Evolutionary conservation across 495 filamentous ascomycete genomes (phyloP), one percentile per base, ranked within the genome.

Genomic region (Trichoderma virens): DNA sequence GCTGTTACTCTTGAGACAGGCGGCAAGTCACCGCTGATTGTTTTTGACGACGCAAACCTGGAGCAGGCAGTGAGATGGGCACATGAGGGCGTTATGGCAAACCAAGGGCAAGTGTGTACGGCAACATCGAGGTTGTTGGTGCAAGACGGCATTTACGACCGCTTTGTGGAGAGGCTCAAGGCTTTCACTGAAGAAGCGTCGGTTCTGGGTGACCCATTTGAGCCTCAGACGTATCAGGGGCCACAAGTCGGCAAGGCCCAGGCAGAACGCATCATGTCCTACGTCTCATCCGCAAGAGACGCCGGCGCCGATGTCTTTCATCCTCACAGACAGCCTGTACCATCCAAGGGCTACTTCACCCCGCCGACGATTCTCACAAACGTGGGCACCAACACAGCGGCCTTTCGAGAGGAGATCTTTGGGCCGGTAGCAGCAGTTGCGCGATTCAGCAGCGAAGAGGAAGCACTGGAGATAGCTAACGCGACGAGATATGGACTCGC

Each of bases 1-100:
- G 95, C 96, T 75, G 93, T 97, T 67, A 96, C 92, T 0, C 83
- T 97, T 18, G 93, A 97, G 75, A 96, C 93, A 4, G 93, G 93
- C 39, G 93, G 93, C 67, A 97, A 97, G 78, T 91, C 87, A 8
- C 92, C 93, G 7, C 79, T 96, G 25, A 72, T 97, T 61, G 84
- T 97, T 30, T 97, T 97, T 70, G 86, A 88, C 51, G 93, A 97
- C 70, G 90, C 91, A 7, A 90, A 97, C 69, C 74, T 97, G 45
- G 90, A 95, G n/a, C 90, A 94, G 71, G 91, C 93, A 1, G 88
- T 89, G 23, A 93, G 91, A 66, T 97, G 93, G 93, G 83, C 87
- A 5, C 92, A 97, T 68, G 76, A 84, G 9, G 93, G 93, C 47
- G 93, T 96, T 76, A 89, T 91, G 83, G 80, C 78, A 64, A 87